Conservation (phyloP, 2,329 filamentous ascomycete genomes). For the Colletotrichum gloeosporioides region DNA sequence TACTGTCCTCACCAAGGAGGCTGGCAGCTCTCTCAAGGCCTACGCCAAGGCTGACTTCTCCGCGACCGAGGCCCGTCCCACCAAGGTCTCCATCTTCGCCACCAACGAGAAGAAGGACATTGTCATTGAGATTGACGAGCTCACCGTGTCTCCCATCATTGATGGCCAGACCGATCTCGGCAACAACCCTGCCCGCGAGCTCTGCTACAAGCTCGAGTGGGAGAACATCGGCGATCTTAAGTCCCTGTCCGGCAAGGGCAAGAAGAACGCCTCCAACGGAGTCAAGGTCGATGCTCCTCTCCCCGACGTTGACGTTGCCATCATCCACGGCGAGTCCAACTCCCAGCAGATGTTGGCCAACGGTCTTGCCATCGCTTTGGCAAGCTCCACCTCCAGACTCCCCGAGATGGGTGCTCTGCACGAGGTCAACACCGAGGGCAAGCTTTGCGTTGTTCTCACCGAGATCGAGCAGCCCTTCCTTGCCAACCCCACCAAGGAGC, state of each 20-base stretch:
- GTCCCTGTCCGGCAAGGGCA: slow-evolving; percentile 9
- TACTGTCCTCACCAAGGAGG: slow-evolving; percentile 34
- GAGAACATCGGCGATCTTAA: slow-evolving; percentile 21
- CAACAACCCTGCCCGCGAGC: slow-evolving; percentile 21
- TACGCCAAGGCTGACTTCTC: slow-evolving; percentile 24
- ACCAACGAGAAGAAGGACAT: slow-evolving; percentile 20
- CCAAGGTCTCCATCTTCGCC: slow-evolving; percentile 24
- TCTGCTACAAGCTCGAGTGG: slow-evolving; percentile 30
- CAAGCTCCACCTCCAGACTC: slow-evolving; percentile 19
- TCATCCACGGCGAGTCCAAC: slow-evolving; percentile 23
- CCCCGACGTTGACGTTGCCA: slow-evolving; percentile 20
- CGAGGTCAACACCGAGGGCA: slow-evolving; percentile 26
- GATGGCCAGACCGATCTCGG: slow-evolving; percentile 20
- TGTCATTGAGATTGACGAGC: slow-evolving; percentile 28
- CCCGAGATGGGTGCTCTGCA: slow-evolving; percentile 26
- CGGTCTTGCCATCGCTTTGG: slow-evolving; percentile 15
- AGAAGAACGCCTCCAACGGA: slow-evolving; percentile 1
- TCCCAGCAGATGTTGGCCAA: slow-evolving; percentile 21
- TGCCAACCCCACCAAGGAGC: slow-evolving; percentile 38
- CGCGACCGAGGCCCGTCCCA: slow-evolving; percentile 13
- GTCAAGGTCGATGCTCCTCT: slow-evolving; percentile 18
- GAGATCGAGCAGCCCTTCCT: slow-evolving; percentile 51
- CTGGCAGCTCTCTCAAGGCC: slow-evolving; percentile 32
- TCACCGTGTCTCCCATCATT: slow-evolving; percentile 25
- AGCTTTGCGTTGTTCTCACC: slow-evolving; percentile 44